A percentile compares a stretch with the other conserved stretches of the same genome.
Conservation (phyloP, 1,284 basidiomycete genomes). For the Heterobasidion occidentale region DNA sequence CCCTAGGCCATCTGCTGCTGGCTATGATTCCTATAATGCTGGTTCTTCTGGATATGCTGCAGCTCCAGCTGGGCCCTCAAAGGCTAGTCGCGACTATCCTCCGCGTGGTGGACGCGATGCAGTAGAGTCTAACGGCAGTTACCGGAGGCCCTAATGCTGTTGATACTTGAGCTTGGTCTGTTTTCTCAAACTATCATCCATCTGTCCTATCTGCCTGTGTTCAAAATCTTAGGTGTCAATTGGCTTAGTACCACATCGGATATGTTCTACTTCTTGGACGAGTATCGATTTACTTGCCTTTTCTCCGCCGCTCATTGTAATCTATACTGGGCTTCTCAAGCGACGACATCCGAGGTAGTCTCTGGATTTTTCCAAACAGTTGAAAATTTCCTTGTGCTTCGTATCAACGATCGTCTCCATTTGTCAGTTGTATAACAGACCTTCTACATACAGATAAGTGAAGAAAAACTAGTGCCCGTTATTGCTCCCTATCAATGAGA, state of each 20-base stretch:
- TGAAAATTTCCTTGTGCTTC: no score
- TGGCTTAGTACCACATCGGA: neutral
- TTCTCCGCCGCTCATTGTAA: no score
- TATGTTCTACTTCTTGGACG: neutral
- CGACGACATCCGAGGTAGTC: no score
- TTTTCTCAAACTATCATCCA: neutral
- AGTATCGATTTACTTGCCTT: no score
- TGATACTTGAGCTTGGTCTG: neutral
- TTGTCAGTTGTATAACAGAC: no score
- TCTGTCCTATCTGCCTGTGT: neutral
- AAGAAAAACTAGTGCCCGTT: neutral
- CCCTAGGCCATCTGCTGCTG: slow-evolving; percentile 28
- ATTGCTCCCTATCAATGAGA: neutral
- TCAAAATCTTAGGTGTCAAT: neutral
- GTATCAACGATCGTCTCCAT: no score
- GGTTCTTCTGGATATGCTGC: slow-evolving; percentile 33
- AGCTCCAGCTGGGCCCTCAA: slow-evolving; percentile 25
- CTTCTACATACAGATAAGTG: neutral
- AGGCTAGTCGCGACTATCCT: slow-evolving; percentile 51
- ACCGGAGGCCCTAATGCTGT: slow-evolving; percentile 27
- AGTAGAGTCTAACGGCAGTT: slow-evolving; percentile 24
- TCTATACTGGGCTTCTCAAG: no score
- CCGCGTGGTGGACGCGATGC: slow-evolving; percentile 46
- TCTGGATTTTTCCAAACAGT: no score
- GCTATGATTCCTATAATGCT: slow-evolving; percentile 31